Conservation (phyloP, 495 filamentous ascomycete species). For the Tuber magnatum region DNA sequence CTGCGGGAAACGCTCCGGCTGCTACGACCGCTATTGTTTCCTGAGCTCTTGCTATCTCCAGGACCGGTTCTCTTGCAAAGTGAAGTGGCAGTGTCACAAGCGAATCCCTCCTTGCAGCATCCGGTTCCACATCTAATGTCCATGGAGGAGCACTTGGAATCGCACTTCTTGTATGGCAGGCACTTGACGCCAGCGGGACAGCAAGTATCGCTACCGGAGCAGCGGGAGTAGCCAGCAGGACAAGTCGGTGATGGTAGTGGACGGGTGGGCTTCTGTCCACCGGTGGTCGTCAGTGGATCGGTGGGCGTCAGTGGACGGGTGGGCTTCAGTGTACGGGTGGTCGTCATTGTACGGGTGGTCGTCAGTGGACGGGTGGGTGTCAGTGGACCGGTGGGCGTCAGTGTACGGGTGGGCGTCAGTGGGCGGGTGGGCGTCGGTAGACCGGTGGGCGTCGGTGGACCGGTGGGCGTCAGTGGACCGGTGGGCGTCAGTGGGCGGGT, state of each 20-base stretch:
- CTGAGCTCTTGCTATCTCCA: not conserved
- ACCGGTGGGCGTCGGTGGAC: too few species aligned
- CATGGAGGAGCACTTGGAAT: not conserved
- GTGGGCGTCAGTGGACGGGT: not conserved
- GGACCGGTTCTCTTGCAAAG: not conserved
- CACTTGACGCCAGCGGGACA: not conserved
- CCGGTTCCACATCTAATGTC: not conserved
- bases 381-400: too few species aligned
- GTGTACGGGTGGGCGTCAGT: too few species aligned
- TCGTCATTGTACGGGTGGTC: not conserved
- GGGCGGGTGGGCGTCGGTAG: too few species aligned
- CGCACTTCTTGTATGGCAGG: not conserved
- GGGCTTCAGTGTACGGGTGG: slow-evolving; percentile 8
- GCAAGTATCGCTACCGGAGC: not conserved
- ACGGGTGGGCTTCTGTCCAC: not conserved
- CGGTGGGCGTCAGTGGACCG: too few species aligned
- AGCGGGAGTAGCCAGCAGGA: not conserved
- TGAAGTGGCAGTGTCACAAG: not conserved
- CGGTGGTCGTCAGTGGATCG: too few species aligned
- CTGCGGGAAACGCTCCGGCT: too few species aligned
- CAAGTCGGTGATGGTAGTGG: not conserved
- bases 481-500: too few species aligned
- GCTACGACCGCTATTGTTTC: not conserved
- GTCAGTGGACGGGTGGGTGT: too few species aligned
- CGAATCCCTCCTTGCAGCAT: not conserved